These are phyloP conservation scores for Rhypophila decipiens DNA, from an alignment of 495 filamentous ascomycete genomes.

Conservation along the genomic window DNA sequence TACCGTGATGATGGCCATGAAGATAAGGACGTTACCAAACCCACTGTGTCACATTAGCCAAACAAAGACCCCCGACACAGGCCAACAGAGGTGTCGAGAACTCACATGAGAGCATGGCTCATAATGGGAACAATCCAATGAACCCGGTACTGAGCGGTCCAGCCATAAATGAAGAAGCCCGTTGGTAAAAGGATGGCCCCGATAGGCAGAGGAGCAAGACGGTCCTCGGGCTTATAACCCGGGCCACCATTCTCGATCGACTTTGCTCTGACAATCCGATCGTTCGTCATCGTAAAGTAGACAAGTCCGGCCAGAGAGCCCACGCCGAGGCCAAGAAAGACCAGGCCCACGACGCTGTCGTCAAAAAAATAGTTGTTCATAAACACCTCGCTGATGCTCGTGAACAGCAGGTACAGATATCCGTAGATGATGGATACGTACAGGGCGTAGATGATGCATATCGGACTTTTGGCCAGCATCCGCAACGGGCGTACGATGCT, in stretches of 20 bases:
- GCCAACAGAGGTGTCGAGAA: conserved; percentile 13
- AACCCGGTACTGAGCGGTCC: conserved; percentile 29
- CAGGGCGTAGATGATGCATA: conserved; percentile 58
- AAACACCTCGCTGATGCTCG: conserved; percentile 56
- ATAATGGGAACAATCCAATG: conserved; percentile 50
- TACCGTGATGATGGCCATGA: conserved; percentile 37
- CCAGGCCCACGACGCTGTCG: conserved; percentile 28
- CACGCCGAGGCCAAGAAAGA: conserved; percentile 34
- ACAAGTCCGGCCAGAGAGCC: conserved; percentile 30
- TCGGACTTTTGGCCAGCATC: conserved; percentile 50
- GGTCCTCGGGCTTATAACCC: conserved; percentile 25
- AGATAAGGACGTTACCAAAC: conserved; percentile 43
- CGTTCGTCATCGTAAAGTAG: conserved; percentile 25
- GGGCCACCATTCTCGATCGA: background rate
- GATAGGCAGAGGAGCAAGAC: conserved; percentile 20
- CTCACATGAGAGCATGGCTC: conserved; percentile 8
- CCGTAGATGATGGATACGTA: conserved; percentile 72
- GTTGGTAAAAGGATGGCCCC: conserved; percentile 42
- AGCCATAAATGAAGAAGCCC: conserved; percentile 47
- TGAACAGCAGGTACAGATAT: conserved; percentile 70
- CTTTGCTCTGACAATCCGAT: conserved; percentile 5
- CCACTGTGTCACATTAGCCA: conserved; percentile 19
- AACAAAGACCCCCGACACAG: conserved; percentile 28
- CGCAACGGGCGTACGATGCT: conserved; percentile 46
- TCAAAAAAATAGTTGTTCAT: conserved; percentile 39